A percentile compares a stretch with the other conserved stretches of the same genome.
Conservation (phyloP, 1,284 basidiomycete species). For the Thecaphora thlaspeos region DNA sequence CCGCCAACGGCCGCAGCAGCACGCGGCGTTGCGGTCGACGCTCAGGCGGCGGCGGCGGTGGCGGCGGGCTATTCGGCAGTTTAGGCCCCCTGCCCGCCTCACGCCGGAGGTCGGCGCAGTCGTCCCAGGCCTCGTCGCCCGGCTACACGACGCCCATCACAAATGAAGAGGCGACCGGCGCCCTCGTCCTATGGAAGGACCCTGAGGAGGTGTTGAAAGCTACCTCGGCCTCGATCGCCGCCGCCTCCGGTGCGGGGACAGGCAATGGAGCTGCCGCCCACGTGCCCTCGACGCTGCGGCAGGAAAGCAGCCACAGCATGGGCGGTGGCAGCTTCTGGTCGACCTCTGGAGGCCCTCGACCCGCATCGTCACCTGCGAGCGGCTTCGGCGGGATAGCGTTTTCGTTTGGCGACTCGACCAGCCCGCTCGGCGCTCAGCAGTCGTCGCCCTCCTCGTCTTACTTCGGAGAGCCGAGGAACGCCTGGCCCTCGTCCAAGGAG, state of each 20-base stretch:
- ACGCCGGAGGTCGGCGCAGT: slow-evolving; percentile 20
- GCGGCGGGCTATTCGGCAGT: slow-evolving; percentile 5
- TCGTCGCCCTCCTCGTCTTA: slow-evolving; percentile 32
- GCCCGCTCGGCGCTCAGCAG: slow-evolving; percentile 32
- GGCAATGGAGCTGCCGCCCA: neutral
- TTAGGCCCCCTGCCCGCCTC: slow-evolving; percentile 20
- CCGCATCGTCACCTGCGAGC: slow-evolving; percentile 1
- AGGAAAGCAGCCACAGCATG: slow-evolving; percentile 1
- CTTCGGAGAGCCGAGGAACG: slow-evolving; percentile 20
- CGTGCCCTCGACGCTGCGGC: neutral
- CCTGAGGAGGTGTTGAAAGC: slow-evolving; percentile 26
- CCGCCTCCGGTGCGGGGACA: slow-evolving; percentile 11
- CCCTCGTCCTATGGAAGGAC: slow-evolving; percentile 31
- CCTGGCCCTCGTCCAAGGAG: slow-evolving; percentile 1
- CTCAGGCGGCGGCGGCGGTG: slow-evolving; percentile 11
- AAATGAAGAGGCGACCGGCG: slow-evolving; percentile 23
- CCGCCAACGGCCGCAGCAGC: slow-evolving; percentile 1
- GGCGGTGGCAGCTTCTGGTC: slow-evolving; percentile 3
- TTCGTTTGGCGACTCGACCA: slow-evolving; percentile 1
- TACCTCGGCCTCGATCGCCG: slow-evolving; percentile 2
- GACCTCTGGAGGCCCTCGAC: slow-evolving; percentile 7
- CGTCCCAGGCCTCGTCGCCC: slow-evolving; percentile 20
- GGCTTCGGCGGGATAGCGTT: neutral
- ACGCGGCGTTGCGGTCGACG: slow-evolving; percentile 18
- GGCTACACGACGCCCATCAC: slow-evolving; percentile 33